Percentiles rank a stretch among this genome's conserved stretches.
phyloP scores from a whole-genome alignment of 129 eudicot species.

The Ambrosia artemisiifolia region DNA sequence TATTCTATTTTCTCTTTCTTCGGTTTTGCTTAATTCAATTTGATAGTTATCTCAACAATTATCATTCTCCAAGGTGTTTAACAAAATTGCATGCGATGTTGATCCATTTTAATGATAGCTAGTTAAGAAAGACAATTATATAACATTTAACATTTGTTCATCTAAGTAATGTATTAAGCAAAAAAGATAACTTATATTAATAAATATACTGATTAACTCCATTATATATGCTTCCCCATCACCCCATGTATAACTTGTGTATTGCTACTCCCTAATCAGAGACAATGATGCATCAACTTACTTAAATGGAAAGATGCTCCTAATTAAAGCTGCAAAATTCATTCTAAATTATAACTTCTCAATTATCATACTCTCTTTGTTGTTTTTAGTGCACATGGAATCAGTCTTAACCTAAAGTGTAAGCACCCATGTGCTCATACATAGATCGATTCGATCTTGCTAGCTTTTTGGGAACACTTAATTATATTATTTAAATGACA shows the following conservation, averaged over 20 bases:
- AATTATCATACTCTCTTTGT: conserved; percentile 18
- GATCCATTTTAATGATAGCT: no score
- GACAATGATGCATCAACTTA: conserved; percentile 24
- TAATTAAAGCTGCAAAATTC: conserved; percentile 31
- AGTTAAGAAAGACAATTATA: no score
- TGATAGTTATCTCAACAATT: no score
- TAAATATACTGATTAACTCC: no score
- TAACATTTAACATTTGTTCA: no score
- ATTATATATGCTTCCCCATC: no score
- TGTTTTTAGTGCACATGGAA: conserved; percentile 23
- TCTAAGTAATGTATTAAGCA: no score
- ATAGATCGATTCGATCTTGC: conserved; percentile 13
- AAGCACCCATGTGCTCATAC: conserved; percentile 23
- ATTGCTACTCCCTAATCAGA: conserved; percentile 32
- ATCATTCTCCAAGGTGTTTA: no score
- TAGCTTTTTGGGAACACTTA: conserved; percentile 23
- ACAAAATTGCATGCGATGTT: no score
- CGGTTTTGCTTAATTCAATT: no score
- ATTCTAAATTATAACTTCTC: conserved; percentile 17
- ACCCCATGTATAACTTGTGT: background rate
- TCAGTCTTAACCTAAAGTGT: conserved; percentile 28
- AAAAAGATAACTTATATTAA: no score
- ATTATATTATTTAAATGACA: background rate
- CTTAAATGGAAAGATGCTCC: conserved; percentile 1
- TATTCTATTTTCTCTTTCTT: no score